Conservation (phyloP, 768 basidiomycete genomes). For the Steccherinum ochraceum region DNA sequence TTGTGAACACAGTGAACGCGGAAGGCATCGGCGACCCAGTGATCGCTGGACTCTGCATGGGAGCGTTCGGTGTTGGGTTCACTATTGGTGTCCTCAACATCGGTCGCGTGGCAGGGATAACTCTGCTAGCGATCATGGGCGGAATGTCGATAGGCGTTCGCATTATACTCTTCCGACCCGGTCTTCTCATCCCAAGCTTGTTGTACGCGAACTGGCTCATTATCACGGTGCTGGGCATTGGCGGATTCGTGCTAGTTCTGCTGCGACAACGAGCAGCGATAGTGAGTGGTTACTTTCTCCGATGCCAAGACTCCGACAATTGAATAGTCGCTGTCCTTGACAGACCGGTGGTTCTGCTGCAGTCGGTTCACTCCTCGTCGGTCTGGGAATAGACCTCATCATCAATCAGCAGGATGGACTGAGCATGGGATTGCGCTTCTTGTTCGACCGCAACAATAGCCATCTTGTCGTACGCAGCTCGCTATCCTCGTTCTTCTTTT, state of each 20-base stretch:
- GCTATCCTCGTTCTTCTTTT: constrained; percentile 1
- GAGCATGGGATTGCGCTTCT: constrained; percentile 55
- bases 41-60: constrained; percentile 42
- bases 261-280: constrained; percentile 42
- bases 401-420: constrained; percentile 54
- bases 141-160: constrained; percentile 55
- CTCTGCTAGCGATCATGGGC: constrained; percentile 41
- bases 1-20: constrained; percentile 48
- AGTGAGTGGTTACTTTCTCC: constrained; percentile 30
- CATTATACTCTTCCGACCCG: constrained; percentile 41
- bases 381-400: constrained; percentile 49
- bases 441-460: constrained; percentile 56
- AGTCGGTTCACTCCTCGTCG: constrained; percentile 53
- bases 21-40: constrained; percentile 45
- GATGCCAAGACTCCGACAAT: constrained; percentile 28
- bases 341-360: constrained; percentile 41
- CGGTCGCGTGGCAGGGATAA: constrained; percentile 40
- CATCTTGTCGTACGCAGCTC: constrained; percentile 43
- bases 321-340: not conserved
- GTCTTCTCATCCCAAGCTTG: constrained; percentile 37
- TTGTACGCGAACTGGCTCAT: constrained; percentile 50
- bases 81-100: constrained; percentile 48
- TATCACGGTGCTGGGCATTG: constrained; percentile 36
- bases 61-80: constrained; percentile 45
- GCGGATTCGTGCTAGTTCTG: constrained; percentile 36